A percentile compares a stretch with the other conserved stretches of the same genome.
Evolutionary conservation across 345 rosid species (phyloP).

Genomic region (Euphorbia tirucalli): DNA sequence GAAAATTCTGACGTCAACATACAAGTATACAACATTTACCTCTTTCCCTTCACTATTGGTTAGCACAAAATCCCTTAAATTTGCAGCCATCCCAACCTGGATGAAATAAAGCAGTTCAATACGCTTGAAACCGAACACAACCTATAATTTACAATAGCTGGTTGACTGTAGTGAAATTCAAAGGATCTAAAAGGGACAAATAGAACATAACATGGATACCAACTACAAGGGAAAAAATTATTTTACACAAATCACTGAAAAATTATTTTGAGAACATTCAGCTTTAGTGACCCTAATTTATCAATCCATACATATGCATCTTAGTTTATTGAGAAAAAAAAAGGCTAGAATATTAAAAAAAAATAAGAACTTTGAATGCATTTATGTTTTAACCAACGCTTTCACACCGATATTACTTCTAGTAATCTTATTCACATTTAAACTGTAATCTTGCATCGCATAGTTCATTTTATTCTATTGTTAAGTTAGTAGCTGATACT

Average conservation of each 20-base stretch:
- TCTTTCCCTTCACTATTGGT: constrained; percentile 62
- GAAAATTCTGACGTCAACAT: not conserved
- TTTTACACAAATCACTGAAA: not conserved
- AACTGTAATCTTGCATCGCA: not conserved
- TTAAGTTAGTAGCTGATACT: not conserved
- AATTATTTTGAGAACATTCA: not conserved
- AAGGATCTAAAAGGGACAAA: not conserved
- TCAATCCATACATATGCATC: not conserved
- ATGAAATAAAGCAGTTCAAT: constrained; percentile 14
- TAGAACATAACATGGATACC: not conserved
- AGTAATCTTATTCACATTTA: not conserved
- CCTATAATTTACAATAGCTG: not conserved
- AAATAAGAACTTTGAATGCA: not conserved
- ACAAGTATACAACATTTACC: constrained; percentile 35
- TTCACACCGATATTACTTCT: not conserved
- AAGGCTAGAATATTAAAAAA: not conserved
- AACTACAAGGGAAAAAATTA: not conserved
- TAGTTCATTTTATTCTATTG: not conserved
- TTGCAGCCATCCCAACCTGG: constrained; percentile 90
- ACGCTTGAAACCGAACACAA: constrained; percentile 4
- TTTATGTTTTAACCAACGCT: not conserved
- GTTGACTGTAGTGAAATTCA: constrained; percentile 1
- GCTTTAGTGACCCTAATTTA: not conserved
- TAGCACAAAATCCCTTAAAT: constrained; percentile 69
- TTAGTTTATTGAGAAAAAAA: not conserved